A percentile compares a stretch with the other conserved stretches of the same genome.
phyloP scores from a whole-genome alignment of 2,329 filamentous ascomycete species.

The Colletotrichum cuscutae region DNA sequence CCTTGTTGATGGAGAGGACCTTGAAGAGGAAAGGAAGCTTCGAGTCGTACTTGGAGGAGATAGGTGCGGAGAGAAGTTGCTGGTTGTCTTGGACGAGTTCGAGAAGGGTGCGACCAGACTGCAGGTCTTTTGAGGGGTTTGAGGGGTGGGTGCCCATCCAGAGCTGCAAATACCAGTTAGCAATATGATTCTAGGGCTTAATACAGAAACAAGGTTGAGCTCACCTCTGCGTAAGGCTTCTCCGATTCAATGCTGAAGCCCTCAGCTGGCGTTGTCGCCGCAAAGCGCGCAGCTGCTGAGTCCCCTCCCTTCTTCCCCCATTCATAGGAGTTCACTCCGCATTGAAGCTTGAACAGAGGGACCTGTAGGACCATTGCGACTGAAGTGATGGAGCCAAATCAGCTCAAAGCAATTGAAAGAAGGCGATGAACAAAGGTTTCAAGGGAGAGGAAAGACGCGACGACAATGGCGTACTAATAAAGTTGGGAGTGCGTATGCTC shows the following conservation, averaged over 20 bases:
- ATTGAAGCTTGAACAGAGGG: conserved; percentile 85
- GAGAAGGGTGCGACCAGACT: conserved; percentile 85
- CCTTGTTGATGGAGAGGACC: conserved; percentile 94
- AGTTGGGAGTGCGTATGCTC: conserved; percentile 11
- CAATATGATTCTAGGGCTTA: conserved; percentile 19
- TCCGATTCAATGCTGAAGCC: conserved; percentile 83
- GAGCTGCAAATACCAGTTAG: conserved; percentile 63
- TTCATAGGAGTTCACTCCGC: conserved; percentile 97
- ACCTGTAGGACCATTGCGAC: conserved; percentile 67
- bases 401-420: background rate
- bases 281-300: conserved; percentile 90
- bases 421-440: background rate
- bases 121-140: conserved; percentile 90
- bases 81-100: conserved; percentile 90
- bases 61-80: conserved; percentile 78
- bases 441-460: conserved; percentile 1
- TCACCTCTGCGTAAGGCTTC: conserved; percentile 93
- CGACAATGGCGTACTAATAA: conserved; percentile 7
- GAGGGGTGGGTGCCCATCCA: conserved; percentile 99
- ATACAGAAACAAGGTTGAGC: conserved; percentile 31
- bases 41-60: conserved; percentile 78
- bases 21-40: conserved; percentile 98
- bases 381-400: background rate
- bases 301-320: conserved; percentile 94
- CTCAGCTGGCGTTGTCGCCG: conserved; percentile 81